Evolutionary conservation across 495 filamentous ascomycete genomes (phyloP).

Genomic region (Podospora pseudoanserina): DNA sequence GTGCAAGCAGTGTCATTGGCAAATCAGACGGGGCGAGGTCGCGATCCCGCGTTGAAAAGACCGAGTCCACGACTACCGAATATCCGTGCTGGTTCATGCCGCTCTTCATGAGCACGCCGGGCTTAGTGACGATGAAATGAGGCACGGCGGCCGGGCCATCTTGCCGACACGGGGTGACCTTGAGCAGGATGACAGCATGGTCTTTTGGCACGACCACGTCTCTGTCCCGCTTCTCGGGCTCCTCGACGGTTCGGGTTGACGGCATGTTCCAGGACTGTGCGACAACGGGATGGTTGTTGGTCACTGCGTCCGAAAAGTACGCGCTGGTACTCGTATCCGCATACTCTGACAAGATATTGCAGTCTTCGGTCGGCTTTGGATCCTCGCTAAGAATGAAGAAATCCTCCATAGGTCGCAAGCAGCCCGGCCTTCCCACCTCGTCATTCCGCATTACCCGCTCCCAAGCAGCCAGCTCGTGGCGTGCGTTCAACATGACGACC

Average conservation of each 20-base stretch:
- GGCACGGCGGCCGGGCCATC: constrained; percentile 15
- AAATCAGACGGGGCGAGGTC: neutral
- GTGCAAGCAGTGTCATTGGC: neutral
- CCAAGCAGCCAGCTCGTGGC: neutral
- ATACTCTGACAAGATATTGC: neutral
- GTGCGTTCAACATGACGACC: neutral
- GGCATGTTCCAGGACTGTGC: constrained; percentile 12
- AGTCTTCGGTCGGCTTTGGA: neutral
- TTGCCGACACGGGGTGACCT: constrained; percentile 22
- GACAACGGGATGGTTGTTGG: neutral
- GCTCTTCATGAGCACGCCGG: constrained; percentile 28
- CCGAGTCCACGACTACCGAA: constrained; percentile 24
- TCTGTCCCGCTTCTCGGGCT: neutral
- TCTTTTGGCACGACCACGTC: constrained; percentile 6
- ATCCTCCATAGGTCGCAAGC: neutral
- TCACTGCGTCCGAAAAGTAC: neutral
- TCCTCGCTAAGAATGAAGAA: too few relatives aligned
- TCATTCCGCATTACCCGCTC: neutral
- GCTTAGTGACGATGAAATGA: constrained; percentile 32
- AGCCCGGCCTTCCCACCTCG: neutral
- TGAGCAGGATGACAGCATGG: constrained; percentile 27
- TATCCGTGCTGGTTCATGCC: constrained; percentile 31
- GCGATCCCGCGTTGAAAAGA: constrained; percentile 12
- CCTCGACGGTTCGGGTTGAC: neutral
- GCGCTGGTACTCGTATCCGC: constrained; percentile 8